These are phyloP conservation scores for Vanderwaltozyma verrucispora DNA, from an alignment of 805 yeast species.

Conservation along the genomic window DNA sequence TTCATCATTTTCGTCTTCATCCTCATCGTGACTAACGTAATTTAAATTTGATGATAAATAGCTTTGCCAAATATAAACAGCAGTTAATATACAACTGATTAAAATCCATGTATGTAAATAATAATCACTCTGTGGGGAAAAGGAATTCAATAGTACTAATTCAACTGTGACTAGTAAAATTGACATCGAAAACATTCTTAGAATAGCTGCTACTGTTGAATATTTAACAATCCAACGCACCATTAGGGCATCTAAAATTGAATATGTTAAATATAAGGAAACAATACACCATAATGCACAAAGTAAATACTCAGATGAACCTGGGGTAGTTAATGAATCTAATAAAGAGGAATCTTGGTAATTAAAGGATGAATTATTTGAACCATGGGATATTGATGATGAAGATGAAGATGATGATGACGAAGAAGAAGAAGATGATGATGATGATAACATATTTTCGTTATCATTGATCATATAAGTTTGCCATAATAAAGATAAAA, in stretches of 20 bases:
- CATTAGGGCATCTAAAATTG: constrained; percentile 81
- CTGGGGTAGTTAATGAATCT: constrained; percentile 38
- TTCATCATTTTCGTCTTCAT: constrained; percentile 6
- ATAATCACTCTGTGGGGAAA: constrained; percentile 63
- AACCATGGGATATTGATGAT: neutral
- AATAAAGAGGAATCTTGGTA: constrained; percentile 1
- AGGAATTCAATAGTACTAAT: constrained; percentile 52
- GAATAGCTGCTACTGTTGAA: constrained; percentile 77
- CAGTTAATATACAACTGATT: constrained; percentile 75
- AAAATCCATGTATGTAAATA: constrained; percentile 85
- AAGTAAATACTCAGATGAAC: constrained; percentile 68
- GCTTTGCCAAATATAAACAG: constrained; percentile 73
- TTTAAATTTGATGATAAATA: constrained; percentile 74
- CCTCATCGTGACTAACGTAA: constrained; percentile 17
- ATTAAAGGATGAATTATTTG: neutral
- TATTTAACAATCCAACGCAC: constrained; percentile 91
- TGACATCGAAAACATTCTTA: constrained; percentile 77
- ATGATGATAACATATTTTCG: constrained; percentile 5
- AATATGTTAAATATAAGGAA: constrained; percentile 71
- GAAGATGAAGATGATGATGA: constrained; percentile 5
- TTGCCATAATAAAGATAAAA: constrained; percentile 14
- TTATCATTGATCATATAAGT: constrained; percentile 15
- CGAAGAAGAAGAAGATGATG: constrained; percentile 7
- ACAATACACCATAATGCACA: constrained; percentile 93
- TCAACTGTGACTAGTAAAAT: constrained; percentile 61